A percentile compares a stretch with the other conserved stretches of the same genome.
These are phyloP conservation scores for Cordia subcordata DNA, from an alignment of 257 asterid genomes.

Conservation along the genomic window DNA sequence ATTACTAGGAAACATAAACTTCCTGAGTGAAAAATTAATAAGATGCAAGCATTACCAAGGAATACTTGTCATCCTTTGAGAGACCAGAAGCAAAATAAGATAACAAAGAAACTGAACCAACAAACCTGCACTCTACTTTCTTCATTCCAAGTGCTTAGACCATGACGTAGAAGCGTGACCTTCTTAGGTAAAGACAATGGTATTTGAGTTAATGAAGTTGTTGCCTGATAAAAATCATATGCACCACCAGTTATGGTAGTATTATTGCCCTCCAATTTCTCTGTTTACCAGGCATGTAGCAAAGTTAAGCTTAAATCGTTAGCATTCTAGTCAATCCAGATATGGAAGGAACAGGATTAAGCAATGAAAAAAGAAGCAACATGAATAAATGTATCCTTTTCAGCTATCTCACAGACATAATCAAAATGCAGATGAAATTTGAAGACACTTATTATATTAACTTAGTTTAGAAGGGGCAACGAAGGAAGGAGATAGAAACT, in stretches of 20 bases:
- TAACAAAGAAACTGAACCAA: slow-evolving; percentile 10
- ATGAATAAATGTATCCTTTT: no score
- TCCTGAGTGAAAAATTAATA: no score
- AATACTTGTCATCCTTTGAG: no score
- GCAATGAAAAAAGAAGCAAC: no score
- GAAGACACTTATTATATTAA: no score
- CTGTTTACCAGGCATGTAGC: slow-evolving; percentile 23
- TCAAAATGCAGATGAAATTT: no score
- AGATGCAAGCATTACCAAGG: no score
- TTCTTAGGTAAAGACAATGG: slow-evolving; percentile 58
- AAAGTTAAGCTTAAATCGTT: neutral
- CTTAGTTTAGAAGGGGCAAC: neutral
- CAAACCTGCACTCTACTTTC: slow-evolving; percentile 80
- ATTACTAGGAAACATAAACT: no score
- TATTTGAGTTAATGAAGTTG: slow-evolving; percentile 51
- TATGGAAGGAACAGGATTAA: neutral
- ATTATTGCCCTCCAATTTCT: slow-evolving; percentile 24
- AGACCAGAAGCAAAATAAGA: neutral
- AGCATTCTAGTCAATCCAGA: neutral
- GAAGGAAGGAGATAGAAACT: neutral
- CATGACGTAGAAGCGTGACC: slow-evolving; percentile 68
- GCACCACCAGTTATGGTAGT: slow-evolving; percentile 65
- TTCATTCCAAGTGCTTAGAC: slow-evolving; percentile 75
- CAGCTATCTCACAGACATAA: no score
- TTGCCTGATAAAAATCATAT: slow-evolving; percentile 53